These are phyloP conservation scores for Neonectria ditissima DNA, from an alignment of 2,329 filamentous ascomycete species.

Conservation along the genomic window DNA sequence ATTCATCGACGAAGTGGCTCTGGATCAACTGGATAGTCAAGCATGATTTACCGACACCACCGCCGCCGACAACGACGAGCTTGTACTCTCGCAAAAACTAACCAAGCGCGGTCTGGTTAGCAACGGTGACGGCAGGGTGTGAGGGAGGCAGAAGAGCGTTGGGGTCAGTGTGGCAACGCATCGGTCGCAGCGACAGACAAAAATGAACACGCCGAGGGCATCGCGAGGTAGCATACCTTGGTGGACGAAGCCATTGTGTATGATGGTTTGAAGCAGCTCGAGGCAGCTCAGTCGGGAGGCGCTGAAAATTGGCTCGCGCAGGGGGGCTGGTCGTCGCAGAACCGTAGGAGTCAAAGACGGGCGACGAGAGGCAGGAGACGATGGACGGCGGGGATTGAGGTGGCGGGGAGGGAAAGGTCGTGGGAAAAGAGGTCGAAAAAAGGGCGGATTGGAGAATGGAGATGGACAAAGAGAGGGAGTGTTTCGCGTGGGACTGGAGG, in stretches of 20 bases:
- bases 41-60: slow-evolving; percentile 99
- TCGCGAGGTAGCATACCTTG: slow-evolving; percentile 45
- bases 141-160: background rate
- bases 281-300: slow-evolving; percentile 32
- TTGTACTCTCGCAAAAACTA: slow-evolving; percentile 94
- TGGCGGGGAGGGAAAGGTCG: slow-evolving; percentile 12
- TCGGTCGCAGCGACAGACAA: background rate
- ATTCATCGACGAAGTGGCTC: slow-evolving; percentile 99
- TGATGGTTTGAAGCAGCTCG: slow-evolving; percentile 35
- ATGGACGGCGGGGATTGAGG: slow-evolving; percentile 22
- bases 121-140: slow-evolving; percentile 8
- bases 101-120: slow-evolving; percentile 30
- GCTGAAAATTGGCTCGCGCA: slow-evolving; percentile 37
- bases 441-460: slow-evolving; percentile 19
- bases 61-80: slow-evolving; percentile 95
- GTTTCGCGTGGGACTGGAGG: slow-evolving; percentile 24
- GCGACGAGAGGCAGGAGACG: slow-evolving; percentile 28
- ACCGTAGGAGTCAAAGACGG: slow-evolving; percentile 30
- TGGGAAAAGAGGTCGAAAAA: slow-evolving; percentile 13
- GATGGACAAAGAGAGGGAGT: slow-evolving; percentile 30
- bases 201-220: background rate
- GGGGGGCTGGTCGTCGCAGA: slow-evolving; percentile 32
- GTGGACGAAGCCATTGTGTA: slow-evolving; percentile 52
- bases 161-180: background rate
- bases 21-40: slow-evolving; percentile 97